A percentile compares a stretch with the other conserved stretches of the same genome.
Conservation (phyloP, 129 eudicot species). For the Apium graveolens region DNA sequence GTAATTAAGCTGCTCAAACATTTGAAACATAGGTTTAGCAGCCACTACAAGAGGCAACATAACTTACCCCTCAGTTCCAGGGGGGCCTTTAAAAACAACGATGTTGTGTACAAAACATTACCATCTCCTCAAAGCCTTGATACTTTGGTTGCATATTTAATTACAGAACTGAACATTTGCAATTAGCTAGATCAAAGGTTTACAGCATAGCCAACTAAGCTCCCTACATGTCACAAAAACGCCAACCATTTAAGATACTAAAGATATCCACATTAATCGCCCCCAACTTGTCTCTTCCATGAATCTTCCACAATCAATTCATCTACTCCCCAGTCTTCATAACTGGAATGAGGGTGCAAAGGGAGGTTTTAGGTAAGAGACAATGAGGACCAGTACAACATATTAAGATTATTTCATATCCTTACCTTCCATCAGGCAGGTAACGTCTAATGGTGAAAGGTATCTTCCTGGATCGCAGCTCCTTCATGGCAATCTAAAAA, state of each 20-base stretch:
- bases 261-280: constrained; percentile 29
- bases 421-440: constrained; percentile 96
- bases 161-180: background rate
- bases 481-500: constrained; percentile 88
- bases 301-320: constrained; percentile 93
- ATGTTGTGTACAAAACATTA: background rate
- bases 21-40: background rate
- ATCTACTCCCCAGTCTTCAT: constrained; percentile 97
- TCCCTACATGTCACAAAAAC: background rate
- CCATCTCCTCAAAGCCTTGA: background rate
- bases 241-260: background rate
- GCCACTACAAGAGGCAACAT: background rate
- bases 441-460: constrained; percentile 89
- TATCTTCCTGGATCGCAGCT: constrained; percentile 73
- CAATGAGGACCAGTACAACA: background rate
- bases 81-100: background rate
- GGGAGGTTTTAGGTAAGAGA: background rate
- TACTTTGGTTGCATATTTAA: background rate
- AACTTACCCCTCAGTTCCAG: background rate
- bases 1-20: background rate
- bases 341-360: constrained; percentile 27
- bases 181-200: background rate
- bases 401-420: background rate
- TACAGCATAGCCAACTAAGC: background rate
- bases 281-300: constrained; percentile 99